These are phyloP conservation scores for Cerioporus squamosus DNA, from an alignment of 1,284 basidiomycete species.

Conservation along the genomic window DNA sequence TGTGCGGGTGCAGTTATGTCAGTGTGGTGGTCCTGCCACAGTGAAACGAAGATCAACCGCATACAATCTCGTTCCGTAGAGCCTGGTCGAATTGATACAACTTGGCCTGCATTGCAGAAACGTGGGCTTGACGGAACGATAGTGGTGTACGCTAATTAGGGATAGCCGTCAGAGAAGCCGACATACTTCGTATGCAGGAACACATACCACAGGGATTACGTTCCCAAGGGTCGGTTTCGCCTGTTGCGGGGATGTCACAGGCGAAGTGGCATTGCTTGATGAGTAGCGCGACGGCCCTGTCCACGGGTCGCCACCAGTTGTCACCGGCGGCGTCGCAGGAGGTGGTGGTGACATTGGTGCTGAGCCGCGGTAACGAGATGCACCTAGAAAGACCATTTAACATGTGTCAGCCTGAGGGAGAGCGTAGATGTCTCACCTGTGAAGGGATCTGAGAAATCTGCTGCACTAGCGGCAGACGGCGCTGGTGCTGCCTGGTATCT, in stretches of 20 bases:
- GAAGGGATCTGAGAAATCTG: constrained; percentile 41
- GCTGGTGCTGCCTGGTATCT: constrained; percentile 54
- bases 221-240: constrained; percentile 25
- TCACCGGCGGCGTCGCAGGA: constrained; percentile 10
- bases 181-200: neutral
- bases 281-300: constrained; percentile 73
- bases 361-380: constrained; percentile 40
- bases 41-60: constrained; percentile 26
- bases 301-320: constrained; percentile 60
- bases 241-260: constrained; percentile 19
- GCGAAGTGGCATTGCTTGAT: constrained; percentile 30
- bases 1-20: constrained; percentile 32
- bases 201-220: constrained; percentile 64
- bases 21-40: neutral
- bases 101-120: constrained; percentile 86
- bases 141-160: constrained; percentile 65
- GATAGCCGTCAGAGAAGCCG: neutral
- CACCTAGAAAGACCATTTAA: constrained; percentile 36
- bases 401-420: neutral
- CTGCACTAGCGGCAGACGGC: constrained; percentile 23
- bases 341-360: constrained; percentile 25
- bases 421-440: constrained; percentile 39
- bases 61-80: constrained; percentile 69
- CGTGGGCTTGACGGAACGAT: constrained; percentile 87
- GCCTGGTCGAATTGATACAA: constrained; percentile 81